Percentiles rank a stretch among this genome's conserved stretches.
Conservation (phyloP, 1,284 basidiomycete genomes). For the Trichosporon coremiiforme region DNA sequence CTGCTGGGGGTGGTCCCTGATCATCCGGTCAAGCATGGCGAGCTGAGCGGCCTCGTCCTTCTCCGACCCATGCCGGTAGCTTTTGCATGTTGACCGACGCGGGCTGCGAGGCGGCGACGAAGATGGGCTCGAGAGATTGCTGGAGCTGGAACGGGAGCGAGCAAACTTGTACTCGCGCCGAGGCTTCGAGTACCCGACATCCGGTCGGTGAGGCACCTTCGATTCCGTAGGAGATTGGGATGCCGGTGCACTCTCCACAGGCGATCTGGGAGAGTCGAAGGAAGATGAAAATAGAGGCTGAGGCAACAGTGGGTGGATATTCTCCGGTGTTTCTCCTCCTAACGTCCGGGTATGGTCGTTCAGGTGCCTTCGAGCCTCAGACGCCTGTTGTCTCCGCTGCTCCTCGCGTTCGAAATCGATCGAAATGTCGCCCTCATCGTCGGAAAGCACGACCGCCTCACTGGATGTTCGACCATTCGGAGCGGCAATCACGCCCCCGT, state of each 20-base stretch:
- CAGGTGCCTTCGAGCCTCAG: slow-evolving; percentile 21
- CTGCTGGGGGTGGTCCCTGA: neutral
- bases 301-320: slow-evolving; percentile 15
- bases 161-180: neutral
- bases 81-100: neutral
- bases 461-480: neutral
- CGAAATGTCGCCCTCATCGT: slow-evolving; percentile 17
- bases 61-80: neutral
- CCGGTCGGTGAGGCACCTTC: neutral
- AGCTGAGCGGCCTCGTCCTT: neutral
- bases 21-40: neutral
- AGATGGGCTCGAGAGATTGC: neutral
- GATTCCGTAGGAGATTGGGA: neutral
- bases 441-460: neutral
- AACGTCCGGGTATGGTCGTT: slow-evolving; percentile 24
- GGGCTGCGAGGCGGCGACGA: slow-evolving; percentile 1
- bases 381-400: neutral
- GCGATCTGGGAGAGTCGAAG: neutral
- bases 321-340: neutral
- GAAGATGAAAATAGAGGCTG: slow-evolving; percentile 10
- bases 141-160: neutral
- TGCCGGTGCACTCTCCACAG: neutral
- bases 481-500: neutral
- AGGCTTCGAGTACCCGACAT: slow-evolving; percentile 5
- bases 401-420: slow-evolving; percentile 12